Base-by-base conservation (phyloP, 345 rosid species). In the Syzygium oleosum region DNA sequence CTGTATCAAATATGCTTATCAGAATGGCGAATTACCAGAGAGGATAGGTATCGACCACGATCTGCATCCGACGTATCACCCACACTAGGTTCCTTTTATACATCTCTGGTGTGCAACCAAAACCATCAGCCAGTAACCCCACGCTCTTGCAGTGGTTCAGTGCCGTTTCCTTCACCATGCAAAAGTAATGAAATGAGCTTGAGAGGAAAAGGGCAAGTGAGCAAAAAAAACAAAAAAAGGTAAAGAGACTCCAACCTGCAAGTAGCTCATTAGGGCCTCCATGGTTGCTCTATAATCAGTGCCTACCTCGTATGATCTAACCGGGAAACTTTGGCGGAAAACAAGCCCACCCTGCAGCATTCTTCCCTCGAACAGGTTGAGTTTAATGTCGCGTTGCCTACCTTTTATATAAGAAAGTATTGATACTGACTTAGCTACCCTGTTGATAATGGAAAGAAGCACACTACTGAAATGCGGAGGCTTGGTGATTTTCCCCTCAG, bases 51-150 rank as follows among this genome's bases (percentile, higher is more conserved):
- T 91, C 88, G 6, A 90, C 86, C 46, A 31, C 38, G 6, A 91
- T 80, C 27, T 88, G 88, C 38, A 34, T 31, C 54, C 21, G 78
- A 27, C 43, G 25, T 41, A 87, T 12, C 10, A 91, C 90, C 92
- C 92, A 88, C 15, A 88, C 87, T 53, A 91, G 83, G 73, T 89
- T 56, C 31, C 86, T 84, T 80, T 27, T 83, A 29, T 43, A 59
- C 92, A 89, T 92, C 87, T 89, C 90, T 22, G 11, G 52, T 51
- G 92, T 85, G 51, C 87, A 85, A 17, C 91, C 93, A 58, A 90
- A 89, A 12, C 92, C 92, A 59, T 88, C 88, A 3, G 85, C 91
- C 13, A 77, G 7, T 31, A 89, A 4, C 23, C 90, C 90, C 6
- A 65, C 1, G 13, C 43, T 52, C 85, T 55, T 77, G 9, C 5